Percentiles rank a stretch among this genome's conserved stretches.
Conservation (phyloP, 2,329 filamentous ascomycete species). For the Uncinocarpus reesii region DNA sequence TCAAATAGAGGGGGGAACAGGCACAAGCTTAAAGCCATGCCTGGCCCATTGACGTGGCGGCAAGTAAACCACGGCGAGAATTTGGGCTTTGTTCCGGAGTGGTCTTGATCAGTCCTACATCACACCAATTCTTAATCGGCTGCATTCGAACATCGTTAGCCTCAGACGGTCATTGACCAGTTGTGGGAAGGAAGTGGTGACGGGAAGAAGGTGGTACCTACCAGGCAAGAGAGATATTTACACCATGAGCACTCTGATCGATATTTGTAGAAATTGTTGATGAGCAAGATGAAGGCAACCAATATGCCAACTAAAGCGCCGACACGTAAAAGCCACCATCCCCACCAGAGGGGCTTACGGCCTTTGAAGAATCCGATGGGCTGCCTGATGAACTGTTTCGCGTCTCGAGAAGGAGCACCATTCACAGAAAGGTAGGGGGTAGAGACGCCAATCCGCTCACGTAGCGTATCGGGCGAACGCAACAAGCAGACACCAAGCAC, state of each 20-base stretch:
- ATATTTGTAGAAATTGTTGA: slow-evolving; percentile 84
- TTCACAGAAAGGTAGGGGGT: slow-evolving; percentile 62
- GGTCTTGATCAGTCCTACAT: slow-evolving; percentile 24
- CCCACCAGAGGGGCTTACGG: slow-evolving; percentile 91
- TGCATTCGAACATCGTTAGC: slow-evolving; percentile 22
- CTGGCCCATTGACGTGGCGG: background rate
- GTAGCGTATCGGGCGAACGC: slow-evolving; percentile 73
- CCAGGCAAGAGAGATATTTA: slow-evolving; percentile 86
- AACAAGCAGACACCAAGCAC: slow-evolving; percentile 77
- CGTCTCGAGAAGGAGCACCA: slow-evolving; percentile 38
- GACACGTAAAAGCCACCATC: slow-evolving; percentile 82
- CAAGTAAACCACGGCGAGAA: slow-evolving; percentile 3
- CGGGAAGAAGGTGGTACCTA: slow-evolving; percentile 44
- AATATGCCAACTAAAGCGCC: slow-evolving; percentile 69
- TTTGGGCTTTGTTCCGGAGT: background rate
- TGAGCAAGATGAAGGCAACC: slow-evolving; percentile 71
- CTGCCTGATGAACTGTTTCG: slow-evolving; percentile 49
- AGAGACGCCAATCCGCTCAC: slow-evolving; percentile 59
- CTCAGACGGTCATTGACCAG: background rate
- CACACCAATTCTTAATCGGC: slow-evolving; percentile 60
- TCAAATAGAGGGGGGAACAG: too few relatives aligned
- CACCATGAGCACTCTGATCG: slow-evolving; percentile 74
- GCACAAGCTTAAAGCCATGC: background rate
- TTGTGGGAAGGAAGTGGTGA: background rate
- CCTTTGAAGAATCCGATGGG: slow-evolving; percentile 54